These are phyloP conservation scores for Circinella umbellata DNA, from an alignment of 371 early-diverging fungal species.

Conservation along the genomic window DNA sequence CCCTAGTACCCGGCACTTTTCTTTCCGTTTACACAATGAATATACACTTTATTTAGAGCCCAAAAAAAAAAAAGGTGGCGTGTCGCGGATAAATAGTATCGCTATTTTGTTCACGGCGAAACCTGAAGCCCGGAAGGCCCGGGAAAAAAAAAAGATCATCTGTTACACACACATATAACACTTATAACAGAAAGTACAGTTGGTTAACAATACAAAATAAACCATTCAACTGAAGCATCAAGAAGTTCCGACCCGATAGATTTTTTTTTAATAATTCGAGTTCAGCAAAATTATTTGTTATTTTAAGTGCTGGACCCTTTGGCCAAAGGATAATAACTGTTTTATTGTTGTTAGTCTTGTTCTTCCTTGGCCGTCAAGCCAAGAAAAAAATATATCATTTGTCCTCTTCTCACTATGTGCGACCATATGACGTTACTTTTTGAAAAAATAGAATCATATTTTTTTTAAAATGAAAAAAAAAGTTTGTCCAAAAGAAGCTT, in stretches of 20 bases:
- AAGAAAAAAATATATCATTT: not conserved
- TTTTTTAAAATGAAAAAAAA: conserved; percentile 10
- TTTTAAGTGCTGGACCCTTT: no score
- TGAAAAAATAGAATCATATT: not conserved
- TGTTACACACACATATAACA: not conserved
- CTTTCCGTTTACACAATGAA: not conserved
- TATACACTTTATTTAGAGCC: no score
- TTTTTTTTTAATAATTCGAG: no score
- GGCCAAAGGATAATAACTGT: no score
- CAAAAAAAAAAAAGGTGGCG: conserved; percentile 4
- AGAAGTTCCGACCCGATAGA: no score
- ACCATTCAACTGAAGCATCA: no score
- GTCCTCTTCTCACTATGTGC: conserved; percentile 3
- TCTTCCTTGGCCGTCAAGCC: no score
- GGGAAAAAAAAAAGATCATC: not conserved
- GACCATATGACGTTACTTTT: conserved; percentile 17
- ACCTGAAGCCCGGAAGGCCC: not conserved
- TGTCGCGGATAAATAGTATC: conserved; percentile 7
- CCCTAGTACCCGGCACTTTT: conserved; percentile 1
- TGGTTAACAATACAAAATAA: not conserved
- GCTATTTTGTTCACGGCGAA: not conserved
- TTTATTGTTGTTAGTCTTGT: no score
- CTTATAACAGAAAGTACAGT: not conserved
- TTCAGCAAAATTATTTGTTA: no score
- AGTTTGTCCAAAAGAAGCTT: not conserved